Conservation (phyloP, 495 filamentous ascomycete species). For the Lentithecium fluviatile region DNA sequence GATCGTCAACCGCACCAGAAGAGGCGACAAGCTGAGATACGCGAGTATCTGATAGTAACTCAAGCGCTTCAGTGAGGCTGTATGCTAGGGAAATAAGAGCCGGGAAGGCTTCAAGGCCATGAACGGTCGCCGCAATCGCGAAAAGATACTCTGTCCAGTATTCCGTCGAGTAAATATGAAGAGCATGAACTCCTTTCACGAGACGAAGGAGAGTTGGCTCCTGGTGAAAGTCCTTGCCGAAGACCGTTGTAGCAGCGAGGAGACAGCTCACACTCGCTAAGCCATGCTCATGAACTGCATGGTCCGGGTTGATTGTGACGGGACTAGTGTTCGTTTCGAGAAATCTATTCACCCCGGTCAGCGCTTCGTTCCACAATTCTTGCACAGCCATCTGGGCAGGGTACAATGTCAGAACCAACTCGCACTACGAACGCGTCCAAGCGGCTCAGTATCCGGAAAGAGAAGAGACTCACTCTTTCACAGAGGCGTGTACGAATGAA, state of each 20-base stretch:
- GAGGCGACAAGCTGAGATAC: neutral
- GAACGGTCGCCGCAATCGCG: neutral
- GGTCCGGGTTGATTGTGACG: neutral
- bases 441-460: neutral
- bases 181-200: slow-evolving; percentile 8
- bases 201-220: neutral
- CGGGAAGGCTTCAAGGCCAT: neutral
- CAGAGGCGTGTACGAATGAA: slow-evolving; percentile 8
- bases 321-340: neutral
- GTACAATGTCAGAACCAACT: neutral
- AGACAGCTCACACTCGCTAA: slow-evolving; percentile 2
- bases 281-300: neutral
- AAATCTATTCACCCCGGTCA: neutral
- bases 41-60: neutral
- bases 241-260: neutral
- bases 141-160: slow-evolving; percentile 14
- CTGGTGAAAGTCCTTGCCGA: neutral
- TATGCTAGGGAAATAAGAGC: neutral
- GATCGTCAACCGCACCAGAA: neutral
- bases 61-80: neutral
- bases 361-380: no score
- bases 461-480: slow-evolving; percentile 9
- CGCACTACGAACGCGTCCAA: no score
- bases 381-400: no score
- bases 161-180: slow-evolving; percentile 12